These are phyloP conservation scores for Vitis labrusca DNA, from an alignment of 164 flowering plant genomes.

Conservation along the genomic window DNA sequence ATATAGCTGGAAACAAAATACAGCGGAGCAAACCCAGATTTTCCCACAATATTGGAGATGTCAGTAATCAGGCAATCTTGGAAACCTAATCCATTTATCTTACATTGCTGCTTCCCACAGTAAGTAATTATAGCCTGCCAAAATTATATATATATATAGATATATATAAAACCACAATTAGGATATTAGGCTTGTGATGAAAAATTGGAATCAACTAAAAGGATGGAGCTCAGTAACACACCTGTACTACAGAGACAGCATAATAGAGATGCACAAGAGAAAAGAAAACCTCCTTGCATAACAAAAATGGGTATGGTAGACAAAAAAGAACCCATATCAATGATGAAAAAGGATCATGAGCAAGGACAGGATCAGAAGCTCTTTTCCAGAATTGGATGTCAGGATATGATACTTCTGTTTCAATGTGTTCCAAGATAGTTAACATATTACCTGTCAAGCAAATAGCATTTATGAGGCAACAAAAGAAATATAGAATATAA, in stretches of 20 bases:
- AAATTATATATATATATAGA: neutral
- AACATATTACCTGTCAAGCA: constrained; percentile 49
- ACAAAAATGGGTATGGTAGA: constrained; percentile 68
- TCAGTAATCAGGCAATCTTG: constrained; percentile 50
- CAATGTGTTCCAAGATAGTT: constrained; percentile 40
- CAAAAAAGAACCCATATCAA: constrained; percentile 94
- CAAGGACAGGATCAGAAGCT: constrained; percentile 79
- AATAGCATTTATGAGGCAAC: neutral
- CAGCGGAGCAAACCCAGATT: constrained; percentile 35
- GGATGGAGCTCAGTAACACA: constrained; percentile 17
- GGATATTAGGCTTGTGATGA: constrained; percentile 1
- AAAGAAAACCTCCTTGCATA: constrained; percentile 57
- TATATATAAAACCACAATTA: neutral
- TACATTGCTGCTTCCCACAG: constrained; percentile 22
- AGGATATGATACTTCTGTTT: constrained; percentile 39
- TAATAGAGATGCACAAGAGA: constrained; percentile 85
- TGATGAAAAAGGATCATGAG: constrained; percentile 88
- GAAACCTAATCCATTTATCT: constrained; percentile 28
- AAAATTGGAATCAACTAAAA: neutral
- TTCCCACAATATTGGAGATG: constrained; percentile 43
- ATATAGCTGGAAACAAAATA: constrained; percentile 60
- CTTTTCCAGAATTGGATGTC: constrained; percentile 74
- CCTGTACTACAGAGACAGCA: constrained; percentile 74
- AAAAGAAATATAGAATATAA: neutral
- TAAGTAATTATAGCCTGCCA: constrained; percentile 65